Conservation (phyloP, 2,329 filamentous ascomycete genomes). For the Tolypocladium album region DNA sequence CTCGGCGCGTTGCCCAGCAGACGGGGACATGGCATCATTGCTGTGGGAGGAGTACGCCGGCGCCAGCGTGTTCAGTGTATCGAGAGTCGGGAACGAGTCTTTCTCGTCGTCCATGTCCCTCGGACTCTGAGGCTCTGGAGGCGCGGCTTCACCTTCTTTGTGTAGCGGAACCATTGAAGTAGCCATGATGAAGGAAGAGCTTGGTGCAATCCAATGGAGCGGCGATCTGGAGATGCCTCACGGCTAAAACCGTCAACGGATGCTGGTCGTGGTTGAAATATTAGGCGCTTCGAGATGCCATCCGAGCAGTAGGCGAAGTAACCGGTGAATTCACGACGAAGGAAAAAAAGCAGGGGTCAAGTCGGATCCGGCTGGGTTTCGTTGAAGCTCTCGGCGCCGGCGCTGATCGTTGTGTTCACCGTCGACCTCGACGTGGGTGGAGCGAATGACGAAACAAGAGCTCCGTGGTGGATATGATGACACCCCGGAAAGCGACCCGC, state of each 20-base stretch:
- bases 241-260: background rate
- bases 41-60: conserved; percentile 11
- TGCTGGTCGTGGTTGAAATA: background rate
- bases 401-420: background rate
- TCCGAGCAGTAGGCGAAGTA: background rate
- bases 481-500: background rate
- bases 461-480: background rate
- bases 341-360: background rate
- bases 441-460: background rate
- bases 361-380: background rate
- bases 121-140: background rate
- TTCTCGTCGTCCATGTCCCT: conserved; percentile 14
- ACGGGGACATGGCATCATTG: conserved; percentile 11
- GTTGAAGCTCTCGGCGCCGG: background rate
- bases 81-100: conserved; percentile 13
- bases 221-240: background rate
- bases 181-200: background rate
- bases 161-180: background rate
- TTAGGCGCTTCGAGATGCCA: background rate
- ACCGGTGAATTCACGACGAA: background rate
- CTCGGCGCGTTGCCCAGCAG: conserved; percentile 18
- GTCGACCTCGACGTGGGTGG: background rate
- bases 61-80: conserved; percentile 18
- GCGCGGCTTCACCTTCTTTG: background rate
- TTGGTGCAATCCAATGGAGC: background rate